Evolutionary conservation across 768 basidiomycete genomes (phyloP).

Genomic region (Suillus weaverae): DNA sequence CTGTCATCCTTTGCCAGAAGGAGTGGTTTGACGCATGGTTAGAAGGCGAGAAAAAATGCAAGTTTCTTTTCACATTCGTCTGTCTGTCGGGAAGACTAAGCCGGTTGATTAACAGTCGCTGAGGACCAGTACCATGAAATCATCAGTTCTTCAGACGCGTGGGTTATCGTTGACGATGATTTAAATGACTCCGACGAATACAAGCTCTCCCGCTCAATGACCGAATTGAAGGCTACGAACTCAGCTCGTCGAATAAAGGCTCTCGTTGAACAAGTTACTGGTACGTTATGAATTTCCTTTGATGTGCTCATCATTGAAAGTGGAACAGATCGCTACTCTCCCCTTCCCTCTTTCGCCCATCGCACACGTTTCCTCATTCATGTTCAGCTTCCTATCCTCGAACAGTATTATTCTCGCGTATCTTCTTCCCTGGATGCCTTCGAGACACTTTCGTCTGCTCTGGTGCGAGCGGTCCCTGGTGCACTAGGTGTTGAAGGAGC

Average conservation of each 20-base stretch:
- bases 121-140: conserved; percentile 86
- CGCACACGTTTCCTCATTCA: conserved; percentile 80
- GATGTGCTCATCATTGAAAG: background rate
- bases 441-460: conserved; percentile 83
- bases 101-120: conserved; percentile 55
- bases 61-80: conserved; percentile 28
- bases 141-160: conserved; percentile 79
- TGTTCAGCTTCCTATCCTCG: conserved; percentile 83
- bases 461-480: conserved; percentile 91
- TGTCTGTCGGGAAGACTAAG: background rate
- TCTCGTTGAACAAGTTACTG: conserved; percentile 89
- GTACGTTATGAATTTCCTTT: conserved; percentile 37
- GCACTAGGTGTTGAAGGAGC: conserved; percentile 61
- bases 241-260: conserved; percentile 84
- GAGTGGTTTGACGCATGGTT: conserved; percentile 95
- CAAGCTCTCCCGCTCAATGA: conserved; percentile 16
- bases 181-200: conserved; percentile 42
- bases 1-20: conserved; percentile 74
- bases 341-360: conserved; percentile 75
- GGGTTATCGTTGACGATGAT: conserved; percentile 76
- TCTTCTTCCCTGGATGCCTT: conserved; percentile 89
- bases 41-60: conserved; percentile 85
- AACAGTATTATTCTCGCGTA: conserved; percentile 76
- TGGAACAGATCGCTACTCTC: conserved; percentile 82
- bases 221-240: conserved; percentile 67